Conservation (phyloP, 768 basidiomycete species). For the Asterophora parasitica region DNA sequence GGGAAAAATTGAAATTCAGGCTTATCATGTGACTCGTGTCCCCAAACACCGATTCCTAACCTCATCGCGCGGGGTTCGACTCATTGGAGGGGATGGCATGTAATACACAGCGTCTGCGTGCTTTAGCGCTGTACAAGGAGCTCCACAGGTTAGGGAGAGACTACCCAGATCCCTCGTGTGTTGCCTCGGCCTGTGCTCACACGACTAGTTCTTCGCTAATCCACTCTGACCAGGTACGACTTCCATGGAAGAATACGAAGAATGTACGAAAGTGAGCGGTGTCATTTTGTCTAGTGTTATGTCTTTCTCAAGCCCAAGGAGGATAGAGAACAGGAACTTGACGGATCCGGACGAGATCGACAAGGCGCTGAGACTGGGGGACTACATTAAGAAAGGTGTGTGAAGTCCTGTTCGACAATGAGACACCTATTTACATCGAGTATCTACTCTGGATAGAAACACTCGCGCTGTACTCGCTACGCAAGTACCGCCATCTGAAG, state of each 20-base stretch:
- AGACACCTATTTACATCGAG: neutral
- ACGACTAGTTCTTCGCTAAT: constrained; percentile 7
- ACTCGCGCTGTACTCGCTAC: constrained; percentile 72
- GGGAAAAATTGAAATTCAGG: no score
- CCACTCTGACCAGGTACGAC: constrained; percentile 46
- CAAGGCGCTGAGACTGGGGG: constrained; percentile 66
- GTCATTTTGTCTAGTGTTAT: neutral
- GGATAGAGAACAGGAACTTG: constrained; percentile 61
- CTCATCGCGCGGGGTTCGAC: neutral
- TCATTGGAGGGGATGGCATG: constrained; percentile 36
- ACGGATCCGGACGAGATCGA: constrained; percentile 70
- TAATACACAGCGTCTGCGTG: constrained; percentile 54
- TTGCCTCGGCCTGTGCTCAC: constrained; percentile 19
- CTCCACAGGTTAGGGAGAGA: constrained; percentile 76
- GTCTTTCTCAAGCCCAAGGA: constrained; percentile 4
- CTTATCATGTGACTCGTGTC: no score
- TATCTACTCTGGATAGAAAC: constrained; percentile 49
- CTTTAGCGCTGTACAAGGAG: constrained; percentile 76
- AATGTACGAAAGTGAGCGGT: constrained; percentile 65
- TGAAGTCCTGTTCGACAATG: neutral
- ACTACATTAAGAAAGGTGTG: constrained; percentile 84
- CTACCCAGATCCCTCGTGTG: constrained; percentile 78
- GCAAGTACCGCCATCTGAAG: constrained; percentile 79
- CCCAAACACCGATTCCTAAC: neutral
- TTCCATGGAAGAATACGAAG: constrained; percentile 69